Percentiles rank a stretch among this genome's conserved stretches.
Evolutionary conservation across 345 rosid species (phyloP).

Genomic region (Eucalyptus cloeziana): DNA sequence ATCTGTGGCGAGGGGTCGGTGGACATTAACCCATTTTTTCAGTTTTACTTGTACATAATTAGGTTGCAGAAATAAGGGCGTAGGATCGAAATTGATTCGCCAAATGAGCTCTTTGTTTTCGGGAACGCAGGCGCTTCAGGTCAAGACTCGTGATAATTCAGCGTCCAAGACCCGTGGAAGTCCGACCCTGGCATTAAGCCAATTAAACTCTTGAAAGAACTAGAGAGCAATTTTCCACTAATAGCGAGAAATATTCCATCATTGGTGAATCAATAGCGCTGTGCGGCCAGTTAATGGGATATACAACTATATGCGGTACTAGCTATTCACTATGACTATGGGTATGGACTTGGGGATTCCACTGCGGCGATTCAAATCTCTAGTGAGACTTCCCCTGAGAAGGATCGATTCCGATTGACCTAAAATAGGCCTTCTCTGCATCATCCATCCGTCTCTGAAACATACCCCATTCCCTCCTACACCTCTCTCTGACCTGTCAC

Average conservation of each 20-base stretch:
- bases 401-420: constrained; percentile 7
- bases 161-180: not conserved
- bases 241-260: not conserved
- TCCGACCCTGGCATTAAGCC: not conserved
- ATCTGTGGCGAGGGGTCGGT: not conserved
- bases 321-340: not conserved
- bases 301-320: not conserved
- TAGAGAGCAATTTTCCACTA: not conserved
- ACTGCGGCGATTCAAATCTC: not conserved
- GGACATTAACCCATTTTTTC: not conserved
- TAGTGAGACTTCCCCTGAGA: constrained; percentile 22
- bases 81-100: not conserved
- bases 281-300: not conserved
- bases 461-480: constrained; percentile 73
- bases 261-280: not conserved
- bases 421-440: constrained; percentile 57
- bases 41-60: not conserved
- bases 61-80: not conserved
- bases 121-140: not conserved
- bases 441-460: constrained; percentile 43
- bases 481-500: constrained; percentile 81
- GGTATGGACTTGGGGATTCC: not conserved
- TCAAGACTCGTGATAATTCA: not conserved
- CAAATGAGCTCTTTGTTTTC: not conserved
- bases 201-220: not conserved